Conservation (phyloP, 1,284 basidiomycete genomes). For the Irpex sp. region DNA sequence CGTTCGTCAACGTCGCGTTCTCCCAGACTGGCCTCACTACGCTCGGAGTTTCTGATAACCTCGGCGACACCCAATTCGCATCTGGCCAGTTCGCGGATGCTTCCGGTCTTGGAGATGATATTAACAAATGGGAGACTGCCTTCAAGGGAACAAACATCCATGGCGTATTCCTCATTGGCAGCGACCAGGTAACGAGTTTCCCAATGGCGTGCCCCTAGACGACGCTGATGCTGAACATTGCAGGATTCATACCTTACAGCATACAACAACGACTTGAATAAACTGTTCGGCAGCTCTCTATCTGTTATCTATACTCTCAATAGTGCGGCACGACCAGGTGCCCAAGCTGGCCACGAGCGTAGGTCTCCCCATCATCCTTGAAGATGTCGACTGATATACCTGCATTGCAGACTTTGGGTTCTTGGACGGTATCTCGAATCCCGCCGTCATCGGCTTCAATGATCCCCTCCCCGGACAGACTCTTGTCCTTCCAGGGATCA, state of each 20-base stretch:
- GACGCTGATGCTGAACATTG: not conserved
- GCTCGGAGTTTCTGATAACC: constrained; percentile 9
- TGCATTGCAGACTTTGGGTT: constrained; percentile 28
- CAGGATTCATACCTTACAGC: constrained; percentile 3
- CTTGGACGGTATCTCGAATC: constrained; percentile 39
- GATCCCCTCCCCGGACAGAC: constrained; percentile 32
- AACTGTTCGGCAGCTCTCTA: constrained; percentile 7
- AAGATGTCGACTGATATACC: too few species aligned
- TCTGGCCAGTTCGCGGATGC: constrained; percentile 10
- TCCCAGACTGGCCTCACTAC: constrained; percentile 7
- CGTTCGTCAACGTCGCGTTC: constrained; percentile 12
- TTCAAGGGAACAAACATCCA: constrained; percentile 11
- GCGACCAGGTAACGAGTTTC: constrained; percentile 6
- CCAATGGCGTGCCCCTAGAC: not conserved
- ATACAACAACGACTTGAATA: constrained; percentile 2
- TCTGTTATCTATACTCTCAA: not conserved
- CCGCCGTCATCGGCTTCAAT: constrained; percentile 32
- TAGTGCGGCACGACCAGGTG: constrained; percentile 7
- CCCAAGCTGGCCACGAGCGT: constrained; percentile 13
- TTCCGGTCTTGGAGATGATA: constrained; percentile 7
- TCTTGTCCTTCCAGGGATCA: constrained; percentile 28
- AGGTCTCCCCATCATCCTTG: not conserved
- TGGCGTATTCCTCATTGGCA: constrained; percentile 13
- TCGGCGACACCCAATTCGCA: constrained; percentile 6
- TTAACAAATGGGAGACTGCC: constrained; percentile 4